Evolutionary conservation across 768 basidiomycete species (phyloP), one percentile per base, ranked within the genome.

Genomic region (Mrakia gelida): DNA sequence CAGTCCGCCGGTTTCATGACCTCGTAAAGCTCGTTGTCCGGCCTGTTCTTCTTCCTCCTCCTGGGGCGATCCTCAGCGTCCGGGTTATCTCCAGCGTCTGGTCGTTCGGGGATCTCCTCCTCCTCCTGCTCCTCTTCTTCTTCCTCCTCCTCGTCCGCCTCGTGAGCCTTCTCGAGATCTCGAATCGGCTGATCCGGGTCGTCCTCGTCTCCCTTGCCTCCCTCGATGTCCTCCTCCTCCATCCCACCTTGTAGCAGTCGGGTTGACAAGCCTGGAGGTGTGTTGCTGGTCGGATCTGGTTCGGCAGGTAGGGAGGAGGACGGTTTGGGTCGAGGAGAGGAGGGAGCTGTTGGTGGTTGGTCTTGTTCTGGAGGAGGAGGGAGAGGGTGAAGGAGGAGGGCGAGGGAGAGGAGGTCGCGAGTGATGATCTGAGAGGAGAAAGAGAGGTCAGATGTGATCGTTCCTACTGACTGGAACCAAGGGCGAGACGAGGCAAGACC

Each of bases 1-100:
- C 86, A 89, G 72, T 87, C 87, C 38, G 85, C 86, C 1, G 88
- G 86, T 15, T 82, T 82, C 76, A 76, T 80, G 71, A 73, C 32
- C 70, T 81, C 71, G 73, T 34, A 32, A 34, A 56, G n/a, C 0
- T 72, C 67, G n/a, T 68, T 73, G 38, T 54, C 41, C 32, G 56
- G 30, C 16, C 41, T n/a, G 3, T 38, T 71, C 78, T 21, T 67
- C 70, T 59, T 76, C 65, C 54, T 49, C 63, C 30, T 67, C 67
- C 26, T 9, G 21, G 52, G 16, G 1, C 13, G 21, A 54, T 61
- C 54, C 21, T n/a, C 16, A 15, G 9, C 23, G 5, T 30, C 26
- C 34, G 30, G 5, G 52, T 23, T 0, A 59, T 34, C 72, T 18
- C 15, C 34, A n/a, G 2, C 71, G 5, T 72, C 71, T 6, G 21